A percentile compares a stretch with the other conserved stretches of the same genome.
Evolutionary conservation across 2,329 filamentous ascomycete genomes (phyloP).

Genomic region (Dactylellina parvicollis): DNA sequence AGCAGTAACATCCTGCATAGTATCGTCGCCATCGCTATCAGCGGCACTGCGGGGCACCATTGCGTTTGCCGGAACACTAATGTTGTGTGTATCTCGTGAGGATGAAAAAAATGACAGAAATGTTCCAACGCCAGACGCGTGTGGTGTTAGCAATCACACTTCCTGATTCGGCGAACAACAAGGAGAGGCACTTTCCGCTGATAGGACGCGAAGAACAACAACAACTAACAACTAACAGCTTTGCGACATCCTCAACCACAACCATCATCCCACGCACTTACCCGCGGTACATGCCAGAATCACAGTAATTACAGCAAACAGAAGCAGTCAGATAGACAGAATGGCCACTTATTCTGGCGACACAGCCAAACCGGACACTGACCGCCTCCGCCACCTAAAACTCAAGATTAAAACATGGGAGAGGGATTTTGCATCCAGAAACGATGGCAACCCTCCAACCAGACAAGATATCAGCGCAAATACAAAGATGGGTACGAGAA

Average conservation of each 20-base stretch:
- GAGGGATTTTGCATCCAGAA: constrained; percentile 39
- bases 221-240: constrained; percentile 3
- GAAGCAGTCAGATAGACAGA: background rate
- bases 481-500: constrained; percentile 37
- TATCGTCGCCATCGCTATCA: constrained; percentile 30
- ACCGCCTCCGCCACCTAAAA: constrained; percentile 45
- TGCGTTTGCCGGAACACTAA: too few relatives aligned
- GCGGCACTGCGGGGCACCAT: background rate
- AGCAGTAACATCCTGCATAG: too few relatives aligned
- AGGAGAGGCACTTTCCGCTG: too few relatives aligned
- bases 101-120: too few relatives aligned
- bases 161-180: constrained; percentile 40
- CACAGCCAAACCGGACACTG: background rate
- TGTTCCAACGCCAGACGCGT: too few relatives aligned
- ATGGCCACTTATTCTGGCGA: constrained; percentile 23
- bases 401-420: constrained; percentile 52
- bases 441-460: constrained; percentile 39
- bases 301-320: constrained; percentile 8
- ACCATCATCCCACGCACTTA: too few relatives aligned
- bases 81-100: too few relatives aligned
- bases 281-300: too few relatives aligned
- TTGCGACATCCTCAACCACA: constrained; percentile 18
- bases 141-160: constrained; percentile 35
- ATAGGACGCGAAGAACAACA: constrained; percentile 37
- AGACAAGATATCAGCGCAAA: constrained; percentile 45